Percentiles rank a stretch among this genome's conserved stretches.
Conservation (phyloP, 1,284 basidiomycete genomes). For the Ustilago curta region DNA sequence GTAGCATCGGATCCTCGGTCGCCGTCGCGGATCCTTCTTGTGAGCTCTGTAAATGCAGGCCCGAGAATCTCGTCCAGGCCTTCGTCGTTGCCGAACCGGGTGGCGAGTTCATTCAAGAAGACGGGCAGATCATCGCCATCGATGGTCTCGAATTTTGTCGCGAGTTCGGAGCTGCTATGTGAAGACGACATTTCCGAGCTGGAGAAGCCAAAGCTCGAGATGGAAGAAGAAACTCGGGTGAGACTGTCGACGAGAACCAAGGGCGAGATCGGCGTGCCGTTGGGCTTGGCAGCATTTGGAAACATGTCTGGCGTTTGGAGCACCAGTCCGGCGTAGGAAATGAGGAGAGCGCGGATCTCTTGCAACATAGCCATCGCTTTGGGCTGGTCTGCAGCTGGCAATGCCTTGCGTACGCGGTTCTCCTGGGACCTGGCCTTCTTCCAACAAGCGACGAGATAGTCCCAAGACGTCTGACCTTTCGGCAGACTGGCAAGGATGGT, state of each 20-base stretch:
- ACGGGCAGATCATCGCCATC: conserved; percentile 69
- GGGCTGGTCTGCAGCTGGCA: conserved; percentile 77
- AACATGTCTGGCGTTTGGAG: conserved; percentile 93
- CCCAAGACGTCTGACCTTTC: conserved; percentile 82
- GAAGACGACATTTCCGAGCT: conserved; percentile 23
- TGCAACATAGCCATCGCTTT: conserved; percentile 68
- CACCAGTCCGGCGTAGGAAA: conserved; percentile 89
- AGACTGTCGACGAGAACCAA: conserved; percentile 73
- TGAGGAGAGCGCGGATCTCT: conserved; percentile 73
- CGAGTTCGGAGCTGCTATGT: conserved; percentile 30
- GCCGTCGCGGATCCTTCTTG: conserved; percentile 57
- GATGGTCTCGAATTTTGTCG: conserved; percentile 63
- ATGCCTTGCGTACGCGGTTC: conserved; percentile 66
- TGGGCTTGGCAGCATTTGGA: conserved; percentile 71
- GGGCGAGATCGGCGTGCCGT: conserved; percentile 71
- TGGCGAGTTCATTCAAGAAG: conserved; percentile 72
- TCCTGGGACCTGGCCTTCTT: conserved; percentile 71
- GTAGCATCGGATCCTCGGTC: conserved; percentile 34
- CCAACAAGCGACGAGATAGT: conserved; percentile 93
- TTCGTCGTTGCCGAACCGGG: conserved; percentile 69
- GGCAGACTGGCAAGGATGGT: conserved; percentile 84
- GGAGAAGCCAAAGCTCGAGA: conserved; percentile 65
- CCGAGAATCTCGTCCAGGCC: conserved; percentile 71
- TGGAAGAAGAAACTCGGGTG: conserved; percentile 57
- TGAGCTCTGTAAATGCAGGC: conserved; percentile 66